Percentiles rank a stretch among this genome's conserved stretches.
phyloP scores from a whole-genome alignment of 192 early-diverging fungal genomes.

The Gonapodya prolifera region DNA sequence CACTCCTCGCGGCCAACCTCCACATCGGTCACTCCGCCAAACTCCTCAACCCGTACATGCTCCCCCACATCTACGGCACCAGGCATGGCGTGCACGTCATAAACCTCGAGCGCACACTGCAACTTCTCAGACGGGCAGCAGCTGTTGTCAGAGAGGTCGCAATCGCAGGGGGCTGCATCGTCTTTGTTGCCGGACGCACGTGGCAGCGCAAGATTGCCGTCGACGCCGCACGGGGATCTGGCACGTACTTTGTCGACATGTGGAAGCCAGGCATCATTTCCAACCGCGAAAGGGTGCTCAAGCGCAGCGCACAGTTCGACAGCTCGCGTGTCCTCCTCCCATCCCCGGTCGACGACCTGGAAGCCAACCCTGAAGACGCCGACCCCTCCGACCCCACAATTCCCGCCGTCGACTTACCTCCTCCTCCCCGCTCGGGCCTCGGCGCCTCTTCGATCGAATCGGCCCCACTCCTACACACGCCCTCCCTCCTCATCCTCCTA shows the following conservation, averaged over 20 bases:
- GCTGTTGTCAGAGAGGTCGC: conserved; percentile 58
- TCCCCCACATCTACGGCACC: conserved; percentile 79
- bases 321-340: too few species aligned
- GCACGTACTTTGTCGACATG: conserved; percentile 66
- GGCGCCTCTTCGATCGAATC: conserved; percentile 15
- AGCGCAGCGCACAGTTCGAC: conserved; percentile 16
- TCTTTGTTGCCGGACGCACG: conserved; percentile 77
- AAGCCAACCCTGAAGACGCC: not conserved
- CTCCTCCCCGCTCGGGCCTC: not conserved
- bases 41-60: conserved; percentile 64
- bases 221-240: conserved; percentile 60
- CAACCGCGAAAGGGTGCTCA: conserved; percentile 61
- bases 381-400: not conserved
- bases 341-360: not conserved
- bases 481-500: conserved; percentile 70
- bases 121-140: conserved; percentile 66
- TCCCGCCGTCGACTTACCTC: not conserved
- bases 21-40: conserved; percentile 77
- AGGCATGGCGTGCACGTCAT: conserved; percentile 84
- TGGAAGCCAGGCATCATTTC: conserved; percentile 87
- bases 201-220: conserved; percentile 49
- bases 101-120: conserved; percentile 83
- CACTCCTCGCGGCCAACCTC: conserved; percentile 65
- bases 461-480: conserved; percentile 36
- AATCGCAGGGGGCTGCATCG: conserved; percentile 59